These are phyloP conservation scores for Pholiota conissans DNA, from an alignment of 768 basidiomycete genomes.

Conservation along the genomic window DNA sequence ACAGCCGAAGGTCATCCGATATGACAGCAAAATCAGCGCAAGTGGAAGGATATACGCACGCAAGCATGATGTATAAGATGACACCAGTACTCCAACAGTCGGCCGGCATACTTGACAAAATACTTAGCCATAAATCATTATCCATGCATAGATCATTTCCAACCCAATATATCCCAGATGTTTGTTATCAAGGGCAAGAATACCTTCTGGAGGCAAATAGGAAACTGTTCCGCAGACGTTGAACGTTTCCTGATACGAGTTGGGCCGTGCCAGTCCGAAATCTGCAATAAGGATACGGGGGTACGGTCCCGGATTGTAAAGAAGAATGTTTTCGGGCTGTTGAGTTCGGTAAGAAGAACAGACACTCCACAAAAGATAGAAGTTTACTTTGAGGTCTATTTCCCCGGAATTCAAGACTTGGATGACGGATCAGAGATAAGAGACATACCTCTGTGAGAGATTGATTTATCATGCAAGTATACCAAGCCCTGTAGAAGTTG, in stretches of 20 bases:
- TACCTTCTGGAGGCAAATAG: conserved; percentile 84
- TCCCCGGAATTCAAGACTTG: neutral
- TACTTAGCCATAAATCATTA: neutral
- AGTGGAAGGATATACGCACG: conserved; percentile 47
- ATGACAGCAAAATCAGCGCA: neutral
- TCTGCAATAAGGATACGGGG: conserved; percentile 85
- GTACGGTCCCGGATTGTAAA: conserved; percentile 78
- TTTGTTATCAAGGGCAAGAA: conserved; percentile 75
- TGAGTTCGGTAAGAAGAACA: neutral
- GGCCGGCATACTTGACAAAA: conserved; percentile 66
- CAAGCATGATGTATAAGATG: conserved; percentile 80
- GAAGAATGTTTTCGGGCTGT: conserved; percentile 83
- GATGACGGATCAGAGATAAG: neutral
- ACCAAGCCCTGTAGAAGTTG: conserved; percentile 71
- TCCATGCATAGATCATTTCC: neutral
- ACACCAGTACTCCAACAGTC: conserved; percentile 91
- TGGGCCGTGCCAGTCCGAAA: conserved; percentile 81
- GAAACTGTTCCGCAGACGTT: conserved; percentile 89
- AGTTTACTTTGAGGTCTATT: conserved; percentile 52
- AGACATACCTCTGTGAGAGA: conserved; percentile 75
- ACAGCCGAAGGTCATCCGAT: neutral
- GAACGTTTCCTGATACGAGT: conserved; percentile 78
- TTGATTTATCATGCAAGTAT: conserved; percentile 69
- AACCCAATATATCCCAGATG: conserved; percentile 66
- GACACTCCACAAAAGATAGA: neutral